Percentiles rank a stretch among this genome's conserved stretches.
Conservation (phyloP, 345 rosid genomes). For the Eucalyptus marginata region DNA sequence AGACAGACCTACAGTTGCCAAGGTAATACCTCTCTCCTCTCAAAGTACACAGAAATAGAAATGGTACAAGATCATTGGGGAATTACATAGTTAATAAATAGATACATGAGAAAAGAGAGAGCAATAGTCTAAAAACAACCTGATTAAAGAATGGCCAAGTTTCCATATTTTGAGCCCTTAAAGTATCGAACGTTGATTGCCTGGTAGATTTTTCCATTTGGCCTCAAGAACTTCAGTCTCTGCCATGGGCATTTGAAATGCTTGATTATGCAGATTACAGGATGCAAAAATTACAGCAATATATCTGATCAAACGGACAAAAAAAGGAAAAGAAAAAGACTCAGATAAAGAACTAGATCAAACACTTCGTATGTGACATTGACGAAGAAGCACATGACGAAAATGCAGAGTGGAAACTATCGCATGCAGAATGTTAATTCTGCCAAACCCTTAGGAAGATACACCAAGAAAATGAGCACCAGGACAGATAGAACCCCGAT, state of each 20-base stretch:
- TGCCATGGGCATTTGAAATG: conserved; percentile 7
- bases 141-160: conserved; percentile 87
- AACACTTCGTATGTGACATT: not conserved
- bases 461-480: not conserved
- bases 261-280: not conserved
- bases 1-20: too few species aligned
- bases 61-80: not conserved
- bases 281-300: not conserved
- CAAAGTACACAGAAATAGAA: not conserved
- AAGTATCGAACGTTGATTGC: conserved; percentile 67
- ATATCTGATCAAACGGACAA: not conserved
- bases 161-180: conserved; percentile 85
- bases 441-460: not conserved
- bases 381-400: not conserved
- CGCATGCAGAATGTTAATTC: not conserved
- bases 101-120: not conserved
- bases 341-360: not conserved
- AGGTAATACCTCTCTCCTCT: too few species aligned
- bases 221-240: conserved; percentile 82
- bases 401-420: not conserved
- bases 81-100: not conserved
- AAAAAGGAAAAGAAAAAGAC: not conserved
- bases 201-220: conserved; percentile 54
- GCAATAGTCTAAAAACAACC: conserved; percentile 15
- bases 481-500: not conserved